A percentile compares a stretch with the other conserved stretches of the same genome.
Evolutionary conservation across 805 yeast species (phyloP).

Genomic region (Candida tibetensis): DNA sequence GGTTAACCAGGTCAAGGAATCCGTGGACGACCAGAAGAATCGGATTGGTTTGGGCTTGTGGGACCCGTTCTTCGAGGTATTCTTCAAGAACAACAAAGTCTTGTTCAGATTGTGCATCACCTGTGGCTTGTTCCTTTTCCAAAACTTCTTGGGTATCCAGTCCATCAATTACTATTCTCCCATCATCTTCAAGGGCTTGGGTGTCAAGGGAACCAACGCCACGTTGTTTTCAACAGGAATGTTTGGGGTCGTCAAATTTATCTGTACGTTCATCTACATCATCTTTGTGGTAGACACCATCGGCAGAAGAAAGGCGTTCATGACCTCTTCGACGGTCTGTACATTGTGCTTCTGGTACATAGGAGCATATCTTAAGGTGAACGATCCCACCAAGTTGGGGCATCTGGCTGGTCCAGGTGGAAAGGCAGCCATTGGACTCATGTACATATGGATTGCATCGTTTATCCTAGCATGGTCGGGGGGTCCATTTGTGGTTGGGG

Average conservation of each 20-base stretch:
- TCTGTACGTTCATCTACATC: constrained; percentile 33
- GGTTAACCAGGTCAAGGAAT: constrained; percentile 34
- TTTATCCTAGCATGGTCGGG: constrained; percentile 41
- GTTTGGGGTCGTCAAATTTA: constrained; percentile 39
- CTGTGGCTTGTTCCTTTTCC: constrained; percentile 32
- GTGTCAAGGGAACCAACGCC: constrained; percentile 37
- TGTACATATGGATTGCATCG: constrained; percentile 42
- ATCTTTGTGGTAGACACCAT: constrained; percentile 34
- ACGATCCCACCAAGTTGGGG: constrained; percentile 33
- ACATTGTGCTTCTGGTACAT: constrained; percentile 39
- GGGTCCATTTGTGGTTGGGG: constrained; percentile 40
- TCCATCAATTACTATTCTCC: constrained; percentile 41
- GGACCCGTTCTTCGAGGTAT: constrained; percentile 34
- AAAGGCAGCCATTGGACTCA: constrained; percentile 37
- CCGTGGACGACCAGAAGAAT: constrained; percentile 26
- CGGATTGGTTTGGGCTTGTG: constrained; percentile 32
- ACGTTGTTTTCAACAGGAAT: constrained; percentile 38
- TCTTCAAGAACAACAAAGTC: constrained; percentile 23
- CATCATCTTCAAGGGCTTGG: constrained; percentile 31
- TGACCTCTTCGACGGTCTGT: constrained; percentile 33
- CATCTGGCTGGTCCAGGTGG: constrained; percentile 37
- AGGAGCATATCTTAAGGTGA: constrained; percentile 34
- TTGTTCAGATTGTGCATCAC: constrained; percentile 31
- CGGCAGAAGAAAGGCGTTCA: constrained; percentile 36
- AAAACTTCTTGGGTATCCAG: constrained; percentile 40